phyloP scores from a whole-genome alignment of 2,329 filamentous ascomycete genomes.

The Sclerotinia nivalis region DNA sequence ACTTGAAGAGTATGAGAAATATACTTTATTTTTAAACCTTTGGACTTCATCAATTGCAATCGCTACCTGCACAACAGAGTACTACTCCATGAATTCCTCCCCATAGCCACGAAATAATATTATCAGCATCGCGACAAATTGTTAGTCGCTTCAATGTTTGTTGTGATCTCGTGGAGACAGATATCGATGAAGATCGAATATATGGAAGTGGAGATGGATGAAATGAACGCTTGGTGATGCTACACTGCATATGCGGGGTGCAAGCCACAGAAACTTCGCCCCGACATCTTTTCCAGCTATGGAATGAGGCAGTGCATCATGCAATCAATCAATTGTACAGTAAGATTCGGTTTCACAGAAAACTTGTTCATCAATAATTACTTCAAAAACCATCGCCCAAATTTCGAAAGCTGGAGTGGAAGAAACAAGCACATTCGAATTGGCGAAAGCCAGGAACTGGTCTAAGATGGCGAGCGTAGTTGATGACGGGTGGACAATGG shows the following conservation, averaged over 20 bases:
- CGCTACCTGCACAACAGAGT: not conserved
- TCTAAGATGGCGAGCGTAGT: slow-evolving; percentile 4
- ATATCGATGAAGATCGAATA: not conserved
- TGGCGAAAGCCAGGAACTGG: not conserved
- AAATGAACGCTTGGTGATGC: not conserved
- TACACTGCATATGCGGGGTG: slow-evolving; percentile 16
- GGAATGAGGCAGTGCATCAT: slow-evolving; percentile 16
- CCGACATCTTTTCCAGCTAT: not conserved
- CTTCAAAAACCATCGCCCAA: not conserved
- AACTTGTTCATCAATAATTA: not conserved
- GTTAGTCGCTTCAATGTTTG: not conserved
- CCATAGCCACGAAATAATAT: not conserved
- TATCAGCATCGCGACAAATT: no score
- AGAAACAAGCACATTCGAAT: not conserved
- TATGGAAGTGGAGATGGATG: not conserved
- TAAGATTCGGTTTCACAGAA: not conserved
- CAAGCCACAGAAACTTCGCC: slow-evolving; percentile 14
- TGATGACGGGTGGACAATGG: slow-evolving; percentile 33
- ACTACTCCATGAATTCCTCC: rapidly evolving
- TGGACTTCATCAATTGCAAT: no score
- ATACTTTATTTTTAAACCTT: not conserved
- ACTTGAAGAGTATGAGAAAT: no score
- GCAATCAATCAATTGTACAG: not conserved
- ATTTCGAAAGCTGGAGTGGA: not conserved
- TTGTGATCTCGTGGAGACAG: not conserved